These are phyloP conservation scores for Kodamaea alishanica DNA, from an alignment of 1,139 yeast species.

Conservation along the genomic window DNA sequence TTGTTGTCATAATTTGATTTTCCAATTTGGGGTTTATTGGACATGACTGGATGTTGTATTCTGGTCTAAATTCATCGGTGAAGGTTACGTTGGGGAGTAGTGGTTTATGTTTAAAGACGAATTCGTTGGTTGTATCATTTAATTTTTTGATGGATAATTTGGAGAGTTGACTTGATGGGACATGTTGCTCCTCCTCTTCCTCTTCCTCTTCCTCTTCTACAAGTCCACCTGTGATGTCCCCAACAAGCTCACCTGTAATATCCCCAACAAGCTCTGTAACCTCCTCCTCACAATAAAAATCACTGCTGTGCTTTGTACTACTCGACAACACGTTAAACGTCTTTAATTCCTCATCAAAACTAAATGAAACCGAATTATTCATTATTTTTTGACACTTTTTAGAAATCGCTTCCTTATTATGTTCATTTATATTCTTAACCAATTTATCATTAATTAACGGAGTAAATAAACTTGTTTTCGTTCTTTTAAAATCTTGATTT, in stretches of 20 bases:
- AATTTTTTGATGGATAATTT: constrained; percentile 8
- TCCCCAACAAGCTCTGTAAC: constrained; percentile 1
- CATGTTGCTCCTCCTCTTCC: background rate
- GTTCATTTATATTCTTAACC: constrained; percentile 20
- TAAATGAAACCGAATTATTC: constrained; percentile 12
- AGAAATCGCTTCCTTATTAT: constrained; percentile 24
- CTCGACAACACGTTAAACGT: constrained; percentile 1
- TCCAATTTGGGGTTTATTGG: constrained; percentile 51
- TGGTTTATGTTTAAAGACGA: constrained; percentile 12
- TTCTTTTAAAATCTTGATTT: constrained; percentile 22
- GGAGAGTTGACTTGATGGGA: background rate
- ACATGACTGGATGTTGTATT: constrained; percentile 48
- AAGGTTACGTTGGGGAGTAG: constrained; percentile 44
- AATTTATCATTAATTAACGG: constrained; percentile 22
- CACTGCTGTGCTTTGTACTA: background rate
- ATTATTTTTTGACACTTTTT: constrained; percentile 29
- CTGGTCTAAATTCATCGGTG: constrained; percentile 51
- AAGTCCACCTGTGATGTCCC: constrained; percentile 9
- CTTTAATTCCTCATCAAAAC: background rate
- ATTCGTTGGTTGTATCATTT: background rate
- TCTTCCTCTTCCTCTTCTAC: background rate
- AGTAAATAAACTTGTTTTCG: constrained; percentile 25
- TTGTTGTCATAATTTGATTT: constrained; percentile 45
- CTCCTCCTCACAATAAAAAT: constrained; percentile 1
- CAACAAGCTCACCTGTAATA: background rate